Percentiles rank a stretch among this genome's conserved stretches.
These are phyloP conservation scores for Lichenothelia convexa DNA, from an alignment of 495 filamentous ascomycete genomes.

Conservation along the genomic window DNA sequence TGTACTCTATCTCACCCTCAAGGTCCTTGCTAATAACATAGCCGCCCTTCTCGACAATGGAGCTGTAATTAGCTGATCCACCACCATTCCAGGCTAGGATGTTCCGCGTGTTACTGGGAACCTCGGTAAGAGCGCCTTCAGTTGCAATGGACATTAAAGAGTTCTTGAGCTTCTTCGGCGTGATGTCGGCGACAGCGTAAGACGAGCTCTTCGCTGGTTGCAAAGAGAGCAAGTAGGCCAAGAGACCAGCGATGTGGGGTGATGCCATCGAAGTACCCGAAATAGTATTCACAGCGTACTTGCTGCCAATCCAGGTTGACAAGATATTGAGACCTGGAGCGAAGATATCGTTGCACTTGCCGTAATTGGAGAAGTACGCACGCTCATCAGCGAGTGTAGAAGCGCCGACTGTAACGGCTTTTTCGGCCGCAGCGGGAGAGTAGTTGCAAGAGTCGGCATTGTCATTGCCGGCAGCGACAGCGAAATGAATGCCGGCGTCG, in stretches of 20 bases:
- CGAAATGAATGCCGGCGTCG: constrained; percentile 79
- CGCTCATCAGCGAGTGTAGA: constrained; percentile 86
- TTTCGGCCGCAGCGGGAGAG: constrained; percentile 86
- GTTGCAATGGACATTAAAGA: constrained; percentile 75
- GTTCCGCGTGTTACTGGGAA: constrained; percentile 69
- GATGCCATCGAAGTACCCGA: constrained; percentile 99
- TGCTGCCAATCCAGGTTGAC: constrained; percentile 95
- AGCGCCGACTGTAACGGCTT: constrained; percentile 91
- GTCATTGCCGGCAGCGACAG: constrained; percentile 95
- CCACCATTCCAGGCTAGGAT: constrained; percentile 98
- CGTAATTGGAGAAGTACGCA: constrained; percentile 99
- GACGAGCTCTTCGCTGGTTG: constrained; percentile 77
- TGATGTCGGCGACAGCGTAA: constrained; percentile 74
- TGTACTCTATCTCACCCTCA: constrained; percentile 9
- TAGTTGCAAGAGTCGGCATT: constrained; percentile 98
- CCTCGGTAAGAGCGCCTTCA: constrained; percentile 56
- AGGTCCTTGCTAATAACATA: constrained; percentile 20
- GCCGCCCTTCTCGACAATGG: constrained; percentile 57
- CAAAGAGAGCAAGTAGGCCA: constrained; percentile 94
- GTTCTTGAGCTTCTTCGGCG: constrained; percentile 84
- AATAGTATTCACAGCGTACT: constrained; percentile 90
- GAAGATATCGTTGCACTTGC: constrained; percentile 98
- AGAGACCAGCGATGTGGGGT: constrained; percentile 86
- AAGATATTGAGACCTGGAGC: constrained; percentile 91
- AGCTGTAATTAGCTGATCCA: constrained; percentile 73